Conservation (phyloP, 345 rosid species). For the Turritis glabra region DNA sequence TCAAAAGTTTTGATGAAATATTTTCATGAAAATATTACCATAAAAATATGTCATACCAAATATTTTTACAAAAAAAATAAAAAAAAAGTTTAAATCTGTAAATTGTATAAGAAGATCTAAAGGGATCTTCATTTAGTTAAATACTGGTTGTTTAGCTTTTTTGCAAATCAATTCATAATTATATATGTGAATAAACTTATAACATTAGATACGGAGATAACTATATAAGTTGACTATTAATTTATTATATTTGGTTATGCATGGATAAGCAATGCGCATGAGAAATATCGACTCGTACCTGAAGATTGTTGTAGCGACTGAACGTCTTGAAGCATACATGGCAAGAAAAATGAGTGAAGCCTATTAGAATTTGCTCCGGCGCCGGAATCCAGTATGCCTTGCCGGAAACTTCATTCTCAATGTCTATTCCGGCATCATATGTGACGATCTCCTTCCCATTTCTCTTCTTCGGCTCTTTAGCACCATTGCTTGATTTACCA, state of each 20-base stretch:
- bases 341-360: slow-evolving; percentile 81
- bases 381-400: slow-evolving; percentile 81
- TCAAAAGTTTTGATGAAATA: not conserved
- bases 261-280: slow-evolving; percentile 8
- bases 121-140: not conserved
- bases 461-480: slow-evolving; percentile 16
- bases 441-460: slow-evolving; percentile 28
- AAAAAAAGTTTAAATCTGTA: not conserved
- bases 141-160: not conserved
- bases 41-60: not conserved
- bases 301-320: slow-evolving; percentile 95
- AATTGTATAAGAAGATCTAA: not conserved
- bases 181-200: not conserved
- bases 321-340: slow-evolving; percentile 87
- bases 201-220: not conserved
- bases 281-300: slow-evolving; percentile 47
- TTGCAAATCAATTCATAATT: not conserved
- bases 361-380: slow-evolving; percentile 70
- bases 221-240: not conserved
- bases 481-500: slow-evolving; percentile 11
- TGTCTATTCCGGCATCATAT: slow-evolving; percentile 24
- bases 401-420: slow-evolving; percentile 29
- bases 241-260: not conserved
- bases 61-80: not conserved
- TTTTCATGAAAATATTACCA: not conserved